Percentiles rank a stretch among this genome's conserved stretches.
These are phyloP conservation scores for Termitomyces sp. DNA, from an alignment of 768 basidiomycete species.

Conservation along the genomic window DNA sequence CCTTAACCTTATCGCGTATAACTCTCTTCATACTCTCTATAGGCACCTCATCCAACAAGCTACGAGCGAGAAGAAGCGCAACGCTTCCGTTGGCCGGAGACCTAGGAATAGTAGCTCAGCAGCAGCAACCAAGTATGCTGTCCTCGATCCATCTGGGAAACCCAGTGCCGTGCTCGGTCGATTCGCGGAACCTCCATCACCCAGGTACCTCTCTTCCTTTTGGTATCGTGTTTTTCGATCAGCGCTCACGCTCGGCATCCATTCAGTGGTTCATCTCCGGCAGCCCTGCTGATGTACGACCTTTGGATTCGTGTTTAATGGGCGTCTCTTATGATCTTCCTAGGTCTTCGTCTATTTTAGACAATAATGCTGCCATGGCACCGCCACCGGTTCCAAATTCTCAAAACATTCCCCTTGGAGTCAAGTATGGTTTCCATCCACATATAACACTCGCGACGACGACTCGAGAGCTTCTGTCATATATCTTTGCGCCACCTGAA, in stretches of 20 bases:
- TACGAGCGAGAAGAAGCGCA: conserved; percentile 80
- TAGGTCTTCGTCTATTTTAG: conserved; percentile 27
- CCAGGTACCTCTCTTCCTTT: conserved; percentile 17
- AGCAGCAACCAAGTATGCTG: conserved; percentile 39
- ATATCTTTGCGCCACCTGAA: conserved; percentile 76
- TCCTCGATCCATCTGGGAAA: conserved; percentile 23
- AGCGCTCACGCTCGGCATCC: conserved; percentile 15
- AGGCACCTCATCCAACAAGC: conserved; percentile 83
- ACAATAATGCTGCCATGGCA: conserved; percentile 22
- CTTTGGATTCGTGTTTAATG: conserved; percentile 8
- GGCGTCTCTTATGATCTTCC: conserved; percentile 16
- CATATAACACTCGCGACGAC: conserved; percentile 55
- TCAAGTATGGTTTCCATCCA: conserved; percentile 49
- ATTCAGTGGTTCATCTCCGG: conserved; percentile 30
- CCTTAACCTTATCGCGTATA: conserved; percentile 3
- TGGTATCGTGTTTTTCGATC: conserved; percentile 11
- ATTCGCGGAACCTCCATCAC: conserved; percentile 21
- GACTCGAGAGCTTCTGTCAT: conserved; percentile 64
- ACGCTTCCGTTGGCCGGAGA: conserved; percentile 50
- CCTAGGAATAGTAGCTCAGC: conserved; percentile 60
- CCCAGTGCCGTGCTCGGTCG: conserved; percentile 20
- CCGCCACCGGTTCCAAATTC: conserved; percentile 17
- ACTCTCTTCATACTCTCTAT: conserved; percentile 7
- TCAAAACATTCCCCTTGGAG: conserved; percentile 34
- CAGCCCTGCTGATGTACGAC: conserved; percentile 37